Percentiles rank a stretch among this genome's conserved stretches.
phyloP scores from a whole-genome alignment of 257 asterid genomes.

The Nicotiana attenuata region DNA sequence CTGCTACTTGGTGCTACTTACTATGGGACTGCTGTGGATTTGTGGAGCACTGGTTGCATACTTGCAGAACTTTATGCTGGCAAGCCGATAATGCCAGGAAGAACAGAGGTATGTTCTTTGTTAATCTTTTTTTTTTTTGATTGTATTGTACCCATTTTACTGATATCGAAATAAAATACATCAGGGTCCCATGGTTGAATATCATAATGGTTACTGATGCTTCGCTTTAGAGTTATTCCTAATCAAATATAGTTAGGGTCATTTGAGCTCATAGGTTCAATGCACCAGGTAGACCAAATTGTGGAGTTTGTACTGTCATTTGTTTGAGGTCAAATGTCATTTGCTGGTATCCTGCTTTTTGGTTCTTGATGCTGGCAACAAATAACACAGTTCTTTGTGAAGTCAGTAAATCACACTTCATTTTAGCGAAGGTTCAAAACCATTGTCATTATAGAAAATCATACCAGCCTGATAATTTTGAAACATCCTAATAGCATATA shows the following conservation, averaged over 20 bases:
- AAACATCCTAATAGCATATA: background rate
- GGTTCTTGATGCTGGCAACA: background rate
- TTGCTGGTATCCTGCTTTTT: background rate
- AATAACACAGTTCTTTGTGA: background rate
- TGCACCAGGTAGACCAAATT: background rate
- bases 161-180: background rate
- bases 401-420: background rate
- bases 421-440: background rate
- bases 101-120: conserved; percentile 65
- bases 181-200: background rate
- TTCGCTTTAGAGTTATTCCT: background rate
- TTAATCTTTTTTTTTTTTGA: background rate
- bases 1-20: conserved; percentile 93
- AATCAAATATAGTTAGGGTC: background rate
- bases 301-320: background rate
- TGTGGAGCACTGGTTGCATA: conserved; percentile 95
- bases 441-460: background rate
- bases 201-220: background rate
- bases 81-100: conserved; percentile 96
- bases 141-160: background rate
- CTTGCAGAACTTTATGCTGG: conserved; percentile 92
- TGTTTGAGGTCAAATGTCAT: background rate
- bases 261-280: background rate
- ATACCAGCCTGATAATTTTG: background rate
- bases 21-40: conserved; percentile 83